phyloP scores from a whole-genome alignment of 2,329 filamentous ascomycete genomes.

The Fusarium nisikadoi region DNA sequence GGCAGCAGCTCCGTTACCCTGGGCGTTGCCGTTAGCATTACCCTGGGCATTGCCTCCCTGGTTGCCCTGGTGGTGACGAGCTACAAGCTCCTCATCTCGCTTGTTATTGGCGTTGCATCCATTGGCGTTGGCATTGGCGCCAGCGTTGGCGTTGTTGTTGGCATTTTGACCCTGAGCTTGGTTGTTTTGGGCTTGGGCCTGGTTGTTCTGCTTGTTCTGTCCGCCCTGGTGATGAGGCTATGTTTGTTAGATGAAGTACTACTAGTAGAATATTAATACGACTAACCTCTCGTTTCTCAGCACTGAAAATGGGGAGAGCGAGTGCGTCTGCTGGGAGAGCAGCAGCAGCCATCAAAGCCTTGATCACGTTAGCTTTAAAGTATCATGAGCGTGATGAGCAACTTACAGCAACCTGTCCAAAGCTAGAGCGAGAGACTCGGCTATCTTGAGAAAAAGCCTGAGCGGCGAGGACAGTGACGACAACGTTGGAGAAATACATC shows the following conservation, averaged over 20 bases:
- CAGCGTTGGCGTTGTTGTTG: neutral
- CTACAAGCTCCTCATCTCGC: constrained; percentile 8
- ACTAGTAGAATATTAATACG: rapidly evolving
- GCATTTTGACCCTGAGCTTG: constrained; percentile 6
- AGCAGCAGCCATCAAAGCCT: constrained; percentile 26
- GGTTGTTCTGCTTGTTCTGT: neutral
- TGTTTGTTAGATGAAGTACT: neutral
- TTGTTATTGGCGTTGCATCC: constrained; percentile 19
- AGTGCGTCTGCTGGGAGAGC: constrained; percentile 23
- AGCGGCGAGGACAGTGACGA: constrained; percentile 18
- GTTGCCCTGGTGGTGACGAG: constrained; percentile 11
- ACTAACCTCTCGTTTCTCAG: constrained; percentile 12
- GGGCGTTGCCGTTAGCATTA: neutral
- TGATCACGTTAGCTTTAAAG: neutral
- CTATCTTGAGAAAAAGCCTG: constrained; percentile 14
- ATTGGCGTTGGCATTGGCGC: neutral
- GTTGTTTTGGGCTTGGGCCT: neutral
- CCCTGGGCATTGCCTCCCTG: constrained; percentile 3
- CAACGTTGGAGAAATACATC: constrained; percentile 29
- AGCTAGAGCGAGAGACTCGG: neutral
- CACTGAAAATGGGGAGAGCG: constrained; percentile 12
- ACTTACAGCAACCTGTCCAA: constrained; percentile 13
- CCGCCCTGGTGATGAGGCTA: constrained; percentile 19
- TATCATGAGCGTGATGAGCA: rapidly evolving
- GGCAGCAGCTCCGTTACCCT: neutral